Base-by-base conservation (phyloP, 2,329 filamentous ascomycete species). In the Beauveria medogensis region DNA sequence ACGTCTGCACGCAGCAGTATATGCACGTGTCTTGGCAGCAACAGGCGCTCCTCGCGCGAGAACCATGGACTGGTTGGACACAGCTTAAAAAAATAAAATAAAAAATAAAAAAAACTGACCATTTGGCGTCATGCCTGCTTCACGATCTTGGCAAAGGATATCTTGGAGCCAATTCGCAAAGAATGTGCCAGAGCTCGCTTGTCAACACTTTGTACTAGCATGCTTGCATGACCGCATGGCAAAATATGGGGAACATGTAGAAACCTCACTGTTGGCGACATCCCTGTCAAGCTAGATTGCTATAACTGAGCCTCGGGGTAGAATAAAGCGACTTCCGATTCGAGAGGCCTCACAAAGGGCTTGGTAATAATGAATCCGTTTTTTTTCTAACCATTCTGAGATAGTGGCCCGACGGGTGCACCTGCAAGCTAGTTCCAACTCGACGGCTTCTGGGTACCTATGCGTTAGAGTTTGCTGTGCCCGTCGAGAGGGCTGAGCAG, bases 401-500 rank as follows among this genome's bases (percentile, higher is more conserved):
- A 18, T 10, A 56, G 40, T 37, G 26, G 43, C 43, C 54, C 43
- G 54, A 48, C 2, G 20, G 20, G 34, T 37, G 34, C 30, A 34
- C 30, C 30, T 34, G 30, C 30, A 34, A 34, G 30, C 50, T 37
- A 20, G 28, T 12, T 37, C 50, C 28, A 52, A 26, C 16, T 26
- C 14, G 22, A 30, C 28, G 26, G 30, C 14, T 52, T 22, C 26
- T 28, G 28, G 50, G 16, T 52, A 28, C 48, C 5, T 28, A 14
- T 18, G 12, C 26, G 43, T 56, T 56, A 34, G 54, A 56, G 54
- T 58, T 56, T 55, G 34, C 26, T 47, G 43, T 28, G 44, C 44
- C 55, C 30, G 34, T 40, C 18, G 18, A 43, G 55, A 58, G 50
- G 55, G 55, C 55, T 58, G 55, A 58, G 55, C 55, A 58, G 22